Base-by-base conservation (phyloP, 2,329 filamentous ascomycete genomes). In the Berkeleyomyces rouxiae region DNA sequence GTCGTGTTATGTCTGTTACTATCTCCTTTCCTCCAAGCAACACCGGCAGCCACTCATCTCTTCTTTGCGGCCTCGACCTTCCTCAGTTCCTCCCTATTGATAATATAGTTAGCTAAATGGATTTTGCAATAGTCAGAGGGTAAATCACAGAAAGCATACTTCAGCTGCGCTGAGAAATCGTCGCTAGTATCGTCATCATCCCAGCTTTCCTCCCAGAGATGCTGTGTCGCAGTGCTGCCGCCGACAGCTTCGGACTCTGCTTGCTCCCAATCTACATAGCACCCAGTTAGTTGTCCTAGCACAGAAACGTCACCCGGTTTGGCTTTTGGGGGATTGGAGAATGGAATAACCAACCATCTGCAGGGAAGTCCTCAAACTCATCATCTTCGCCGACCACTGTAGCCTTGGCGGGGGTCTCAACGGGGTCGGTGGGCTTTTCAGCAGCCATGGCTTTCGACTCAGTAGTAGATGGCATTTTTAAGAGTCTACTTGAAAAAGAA, bases 141-240 rank as follows among this genome's bases (percentile, higher is more conserved):
- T 10, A 57, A 23, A 40, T 7, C n/a, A 36, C 33, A 33, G 23
- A 33, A 37, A 61, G 79, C 86, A 68, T 74, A 96, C 92, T 90
- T 95, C 71, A 99, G 77, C 78, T 97, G 92, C 70, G 88, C 83
- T 10, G 90, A 93, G 74, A 99, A 99, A 71, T 99, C 93, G 72
- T 99, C 93, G 70, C 82, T 93, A 67, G 90, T 93, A 75, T 97
- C 93, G 73, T 97, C 92, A 71, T 99, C 93, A 72, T 99, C 93
- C 93, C 93, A 99, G 79, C 90, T 96, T 80, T 99, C 93, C 76
- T 99, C 93, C 93, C 93, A 99, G 62, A 99, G 79, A 77, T 97
- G 91, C 73, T 81, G 77, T 67, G 78, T 79, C 65, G 85, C 82
- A 70, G 85, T 85, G 68, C 78, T 83, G 65, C 79, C 83, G 70